Evolutionary conservation across 2,329 filamentous ascomycete genomes (phyloP), one percentile per base, ranked within the genome.

Genomic region (Bipolaris sorokiniana): DNA sequence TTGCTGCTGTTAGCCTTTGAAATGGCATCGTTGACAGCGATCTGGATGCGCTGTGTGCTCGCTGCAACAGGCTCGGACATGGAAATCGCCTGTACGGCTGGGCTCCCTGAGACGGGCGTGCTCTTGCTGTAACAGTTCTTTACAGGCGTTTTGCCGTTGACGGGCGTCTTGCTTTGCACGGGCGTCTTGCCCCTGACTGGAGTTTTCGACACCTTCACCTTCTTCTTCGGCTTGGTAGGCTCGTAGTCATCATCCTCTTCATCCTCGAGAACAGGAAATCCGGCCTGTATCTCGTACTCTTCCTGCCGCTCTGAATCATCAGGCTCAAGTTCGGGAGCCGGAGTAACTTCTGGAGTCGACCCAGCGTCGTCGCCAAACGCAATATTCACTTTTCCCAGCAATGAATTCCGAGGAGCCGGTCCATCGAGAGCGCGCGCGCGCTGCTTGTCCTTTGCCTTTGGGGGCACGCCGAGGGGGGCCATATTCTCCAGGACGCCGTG

Each of bases 401-500:
- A 66, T 23, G 75, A 76, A 52, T 79, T 78, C 49, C 78, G 76
- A 20, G 62, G 61, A 50, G 64, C 59, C 42, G 63, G 48, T 20
- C 76, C 73, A 44, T 75, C 76, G 48, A 80, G 77, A 28, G 74
- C 72, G 69, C 81, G 83, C 56, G 82, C 74, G 64, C 83, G 81
- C 59, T 81, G 80, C 78, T 87, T 86, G 63, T 87, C 80, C 72
- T 86, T 84, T 46, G 83, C 78, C 20, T 82, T 83, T 11, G 92
- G 92, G 65, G 88, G 82, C 52, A 87, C 84, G 38, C 92, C 92
- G 54, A 97, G 79, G 23, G 92, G 88, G 51, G 88, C 88, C 92
- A 96, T 96, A 68, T 88, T 88, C 76, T 91, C 88, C 56, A 96
- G 81, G 16, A 96, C 90, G 62, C 90, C 90, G 74, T 87, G 86